phyloP scores from a whole-genome alignment of 106 monocot species.

The Agapanthus africanus region DNA sequence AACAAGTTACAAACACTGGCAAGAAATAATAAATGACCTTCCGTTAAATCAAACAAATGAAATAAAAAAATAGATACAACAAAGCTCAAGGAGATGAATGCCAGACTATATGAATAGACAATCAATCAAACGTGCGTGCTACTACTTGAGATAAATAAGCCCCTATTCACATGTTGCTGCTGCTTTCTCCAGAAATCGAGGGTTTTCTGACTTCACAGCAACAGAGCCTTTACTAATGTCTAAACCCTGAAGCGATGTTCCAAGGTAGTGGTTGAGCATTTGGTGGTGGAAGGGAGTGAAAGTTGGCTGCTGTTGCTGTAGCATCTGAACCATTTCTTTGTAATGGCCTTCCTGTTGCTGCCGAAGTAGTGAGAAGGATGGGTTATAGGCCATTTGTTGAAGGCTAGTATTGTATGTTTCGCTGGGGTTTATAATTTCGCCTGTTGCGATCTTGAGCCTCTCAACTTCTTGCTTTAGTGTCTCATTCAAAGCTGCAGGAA shows the following conservation, averaged over 20 bases:
- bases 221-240: constrained; percentile 49
- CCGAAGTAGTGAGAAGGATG: constrained; percentile 31
- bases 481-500: constrained; percentile 76
- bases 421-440: constrained; percentile 32
- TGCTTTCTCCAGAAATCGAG: constrained; percentile 77
- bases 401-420: constrained; percentile 39
- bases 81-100: constrained; percentile 4
- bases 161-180: constrained; percentile 55
- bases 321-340: constrained; percentile 14
- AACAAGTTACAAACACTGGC: too few relatives aligned
- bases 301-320: constrained; percentile 16
- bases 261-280: constrained; percentile 20
- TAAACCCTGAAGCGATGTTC: constrained; percentile 35
- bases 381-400: constrained; percentile 34
- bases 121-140: constrained; percentile 15
- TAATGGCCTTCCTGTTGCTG: constrained; percentile 27
- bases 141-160: neutral
- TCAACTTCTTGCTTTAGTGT: constrained; percentile 86
- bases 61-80: constrained; percentile 27
- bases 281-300: constrained; percentile 31
- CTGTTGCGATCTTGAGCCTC: constrained; percentile 77
- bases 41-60: constrained; percentile 26
- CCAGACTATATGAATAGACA: constrained; percentile 54
- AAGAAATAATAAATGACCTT: too few relatives aligned
- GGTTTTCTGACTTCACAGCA: constrained; percentile 60